A percentile compares a stretch with the other conserved stretches of the same genome.
phyloP scores from a whole-genome alignment of 192 early-diverging fungal species.

The Pilobolus umbonatus region DNA sequence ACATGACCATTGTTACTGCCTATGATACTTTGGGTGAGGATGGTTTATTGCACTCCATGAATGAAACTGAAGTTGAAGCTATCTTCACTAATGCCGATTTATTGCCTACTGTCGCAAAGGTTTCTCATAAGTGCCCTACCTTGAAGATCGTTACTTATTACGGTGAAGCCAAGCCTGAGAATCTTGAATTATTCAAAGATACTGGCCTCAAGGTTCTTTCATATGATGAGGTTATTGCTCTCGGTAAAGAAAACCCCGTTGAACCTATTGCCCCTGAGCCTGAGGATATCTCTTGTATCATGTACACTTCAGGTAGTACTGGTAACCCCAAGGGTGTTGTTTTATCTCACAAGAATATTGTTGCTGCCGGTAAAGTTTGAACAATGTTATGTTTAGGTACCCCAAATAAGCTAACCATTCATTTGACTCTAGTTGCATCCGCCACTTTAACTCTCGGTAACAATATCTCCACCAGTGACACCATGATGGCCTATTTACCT shows the following conservation, averaged over 20 bases:
- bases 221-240: slow-evolving; percentile 56
- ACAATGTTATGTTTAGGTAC: neutral
- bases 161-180: slow-evolving; percentile 51
- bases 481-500: slow-evolving; percentile 76
- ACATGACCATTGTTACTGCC: slow-evolving; percentile 75
- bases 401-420: slow-evolving; percentile 9
- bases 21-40: slow-evolving; percentile 83
- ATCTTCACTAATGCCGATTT: slow-evolving; percentile 73
- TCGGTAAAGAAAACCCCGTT: slow-evolving; percentile 62
- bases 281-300: slow-evolving; percentile 75
- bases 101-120: slow-evolving; percentile 57
- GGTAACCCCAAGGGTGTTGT: slow-evolving; percentile 92
- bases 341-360: slow-evolving; percentile 75
- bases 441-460: slow-evolving; percentile 46
- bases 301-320: slow-evolving; percentile 90
- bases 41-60: slow-evolving; percentile 69
- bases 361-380: slow-evolving; percentile 61
- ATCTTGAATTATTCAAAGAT: slow-evolving; percentile 44
- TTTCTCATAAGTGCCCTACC: slow-evolving; percentile 50
- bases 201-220: slow-evolving; percentile 53
- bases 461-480: slow-evolving; percentile 38
- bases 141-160: slow-evolving; percentile 66
- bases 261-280: slow-evolving; percentile 56
- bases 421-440: slow-evolving; percentile 49
- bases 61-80: slow-evolving; percentile 66